Evolutionary conservation across 2,329 filamentous ascomycete species (phyloP), one percentile per base, ranked within the genome.

Genomic region (Botryotinia calthae): DNA sequence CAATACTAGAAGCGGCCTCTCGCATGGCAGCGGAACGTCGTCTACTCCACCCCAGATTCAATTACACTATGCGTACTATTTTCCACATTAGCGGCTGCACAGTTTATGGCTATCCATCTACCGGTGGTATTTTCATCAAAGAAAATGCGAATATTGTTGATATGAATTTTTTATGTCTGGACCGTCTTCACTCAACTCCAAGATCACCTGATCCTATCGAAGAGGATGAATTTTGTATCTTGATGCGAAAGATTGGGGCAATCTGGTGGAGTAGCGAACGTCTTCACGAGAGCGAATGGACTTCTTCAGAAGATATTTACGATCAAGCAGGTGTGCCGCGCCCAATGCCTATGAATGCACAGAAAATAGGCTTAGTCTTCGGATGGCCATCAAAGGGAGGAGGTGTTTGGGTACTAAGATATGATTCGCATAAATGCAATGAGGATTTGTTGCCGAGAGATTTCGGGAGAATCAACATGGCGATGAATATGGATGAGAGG

Each of bases 21-120:
- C n/a, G 61, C 4, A 63, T 42, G 61, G 16, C 40, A 9, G 37
- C 25, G 8, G 37, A 63, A 31, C n/a, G 14, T 28, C 61, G n/a
- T 44, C 61, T 20, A 44, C 37, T 42, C 8, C 22, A 44, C n/a
- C 61, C 40, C 2, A 9, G 10, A 2, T 44, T 63, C 7, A 63
- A 44, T 20, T 63, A 70, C 22, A 70, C 56, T 9, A 70, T 70
- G 28, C 58, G 68, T 14, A 40, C 31, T 40, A n/a, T 42, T n/a
- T 70, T 63, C 28, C 20, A 22, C 42, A 62, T 7, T n/a, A 20
- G 22, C 20, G 44, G 68, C 10, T 70, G 56, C 20, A 51, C 20
- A 18, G 9, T 70, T 1, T 70, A 70, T 40, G 42, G 68, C 14
- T 62, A 62, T 14, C 44, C 20, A 9, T 62, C 68, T n/a, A 70